Evolutionary conservation across 257 asterid genomes (phyloP).

Genomic region (Salvia splendens): DNA sequence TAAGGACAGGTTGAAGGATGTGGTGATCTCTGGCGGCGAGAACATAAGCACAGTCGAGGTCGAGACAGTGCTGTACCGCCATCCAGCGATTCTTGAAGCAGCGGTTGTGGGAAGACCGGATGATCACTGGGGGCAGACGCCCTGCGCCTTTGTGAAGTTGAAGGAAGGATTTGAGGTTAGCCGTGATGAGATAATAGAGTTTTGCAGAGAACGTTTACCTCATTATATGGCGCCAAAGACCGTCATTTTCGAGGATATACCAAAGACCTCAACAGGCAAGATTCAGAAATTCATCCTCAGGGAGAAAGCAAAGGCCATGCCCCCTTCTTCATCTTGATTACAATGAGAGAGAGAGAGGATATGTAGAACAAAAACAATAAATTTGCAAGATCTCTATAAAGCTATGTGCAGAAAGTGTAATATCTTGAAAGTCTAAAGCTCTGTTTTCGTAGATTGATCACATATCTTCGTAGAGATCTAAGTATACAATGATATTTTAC

Average conservation of each 20-base stretch:
- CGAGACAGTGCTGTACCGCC: constrained; percentile 45
- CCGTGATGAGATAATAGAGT: constrained; percentile 39
- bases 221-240: constrained; percentile 66
- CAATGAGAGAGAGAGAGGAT: background rate
- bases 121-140: constrained; percentile 59
- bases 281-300: constrained; percentile 55
- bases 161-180: constrained; percentile 46
- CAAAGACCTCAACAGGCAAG: constrained; percentile 57
- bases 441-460: no score
- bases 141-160: constrained; percentile 56
- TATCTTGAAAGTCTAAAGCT: no score
- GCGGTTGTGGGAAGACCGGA: constrained; percentile 63
- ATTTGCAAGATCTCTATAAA: background rate
- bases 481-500: no score
- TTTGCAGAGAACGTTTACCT: constrained; percentile 46
- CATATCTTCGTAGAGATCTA: no score
- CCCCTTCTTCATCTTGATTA: constrained; percentile 34
- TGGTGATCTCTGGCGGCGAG: constrained; percentile 57
- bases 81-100: constrained; percentile 52
- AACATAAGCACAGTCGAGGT: constrained; percentile 51
- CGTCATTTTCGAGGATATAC: constrained; percentile 48
- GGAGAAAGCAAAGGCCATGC: constrained; percentile 54
- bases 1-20: constrained; percentile 50
- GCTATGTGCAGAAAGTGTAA: no score
- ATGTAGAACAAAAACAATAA: background rate